Base-by-base conservation (phyloP, 2,329 filamentous ascomycete species). In the Botryotinia narcissicola region DNA sequence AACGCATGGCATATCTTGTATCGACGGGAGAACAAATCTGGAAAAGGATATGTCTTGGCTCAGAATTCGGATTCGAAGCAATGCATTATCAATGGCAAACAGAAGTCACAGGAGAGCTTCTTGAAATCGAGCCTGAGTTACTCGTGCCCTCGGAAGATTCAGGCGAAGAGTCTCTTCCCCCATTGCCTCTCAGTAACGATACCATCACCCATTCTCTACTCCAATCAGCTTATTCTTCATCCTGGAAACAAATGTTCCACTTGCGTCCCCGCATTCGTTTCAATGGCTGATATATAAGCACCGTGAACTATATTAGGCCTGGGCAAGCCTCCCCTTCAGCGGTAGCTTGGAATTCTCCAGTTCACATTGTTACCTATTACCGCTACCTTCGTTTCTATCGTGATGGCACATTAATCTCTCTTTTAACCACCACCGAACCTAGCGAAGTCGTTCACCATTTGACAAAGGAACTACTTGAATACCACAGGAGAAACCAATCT, bases 331-430 rank as follows among this genome's bases (percentile, higher is more conserved):
- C 90, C 4, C 87, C 88, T 32, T 91, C 90, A 76, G 90, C 90
- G 72, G 84, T 92, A 29, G 91, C 92, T 1, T 97, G 95, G 93
- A 85, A 85, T 63, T 91, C 88, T 37, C 95, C 95, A 14, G 92
- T 98, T 51, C 94, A 97, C 81, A 97, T 98, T 74, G 94, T 99
- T 67, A 99, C 96, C 0, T 99, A 98, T 84, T 99, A 97, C 84
- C 93, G 96, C 73, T 99, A 98, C 83, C 88, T 99, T 5, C 93
- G 96, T 71, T 96, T 99, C 84, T 96, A 96, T 84, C 92, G 94
- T 37, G 93, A 98, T 82, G 96, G 96, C 42, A 92, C 92, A 1
- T 90, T 88, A 76, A 90, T 98, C 74, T 93, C 91, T 71, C 87
- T 99, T 2, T 87, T 97, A 51, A 93, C 92, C 0, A 97, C 93